Conservation (phyloP, 2,329 filamentous ascomycete genomes). For the Alternaria sp. region DNA sequence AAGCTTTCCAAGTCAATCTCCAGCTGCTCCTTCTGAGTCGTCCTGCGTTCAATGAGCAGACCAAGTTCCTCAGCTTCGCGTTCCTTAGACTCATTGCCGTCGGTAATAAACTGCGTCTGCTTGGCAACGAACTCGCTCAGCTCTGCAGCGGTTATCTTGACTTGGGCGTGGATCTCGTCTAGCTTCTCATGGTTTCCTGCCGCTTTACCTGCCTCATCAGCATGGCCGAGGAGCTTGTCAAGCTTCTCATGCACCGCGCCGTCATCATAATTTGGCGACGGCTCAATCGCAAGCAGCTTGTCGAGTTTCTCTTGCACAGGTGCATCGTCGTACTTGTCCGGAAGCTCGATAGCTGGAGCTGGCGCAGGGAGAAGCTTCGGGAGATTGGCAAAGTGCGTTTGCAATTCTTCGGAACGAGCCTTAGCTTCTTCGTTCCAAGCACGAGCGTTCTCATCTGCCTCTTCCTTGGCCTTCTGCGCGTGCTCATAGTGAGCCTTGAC, state of each 20-base stretch:
- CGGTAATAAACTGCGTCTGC: slow-evolving; percentile 76
- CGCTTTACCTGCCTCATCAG: slow-evolving; percentile 71
- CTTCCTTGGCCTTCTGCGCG: slow-evolving; percentile 68
- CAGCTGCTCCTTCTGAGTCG: slow-evolving; percentile 69
- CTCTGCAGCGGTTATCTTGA: slow-evolving; percentile 82
- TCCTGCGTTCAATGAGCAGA: slow-evolving; percentile 79
- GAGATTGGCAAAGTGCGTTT: slow-evolving; percentile 51
- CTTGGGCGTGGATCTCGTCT: slow-evolving; percentile 87
- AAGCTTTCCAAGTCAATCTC: slow-evolving; percentile 57
- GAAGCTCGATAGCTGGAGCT: slow-evolving; percentile 56
- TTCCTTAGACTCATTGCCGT: slow-evolving; percentile 81
- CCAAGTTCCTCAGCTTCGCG: slow-evolving; percentile 81
- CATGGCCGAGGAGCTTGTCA: slow-evolving; percentile 64
- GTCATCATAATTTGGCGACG: slow-evolving; percentile 49
- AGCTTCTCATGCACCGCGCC: slow-evolving; percentile 65
- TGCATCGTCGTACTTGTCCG: slow-evolving; percentile 62
- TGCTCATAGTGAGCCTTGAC: slow-evolving; percentile 90
- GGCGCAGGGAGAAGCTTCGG: slow-evolving; percentile 57
- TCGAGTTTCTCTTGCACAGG: slow-evolving; percentile 65
- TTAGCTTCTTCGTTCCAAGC: slow-evolving; percentile 55
- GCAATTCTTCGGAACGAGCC: slow-evolving; percentile 53
- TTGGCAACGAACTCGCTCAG: slow-evolving; percentile 81
- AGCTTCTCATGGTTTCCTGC: slow-evolving; percentile 80
- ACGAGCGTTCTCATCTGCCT: slow-evolving; percentile 54
- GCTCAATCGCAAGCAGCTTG: slow-evolving; percentile 60